phyloP scores from a whole-genome alignment of 1,284 basidiomycete species.

The Anthracocystis walkeri region DNA sequence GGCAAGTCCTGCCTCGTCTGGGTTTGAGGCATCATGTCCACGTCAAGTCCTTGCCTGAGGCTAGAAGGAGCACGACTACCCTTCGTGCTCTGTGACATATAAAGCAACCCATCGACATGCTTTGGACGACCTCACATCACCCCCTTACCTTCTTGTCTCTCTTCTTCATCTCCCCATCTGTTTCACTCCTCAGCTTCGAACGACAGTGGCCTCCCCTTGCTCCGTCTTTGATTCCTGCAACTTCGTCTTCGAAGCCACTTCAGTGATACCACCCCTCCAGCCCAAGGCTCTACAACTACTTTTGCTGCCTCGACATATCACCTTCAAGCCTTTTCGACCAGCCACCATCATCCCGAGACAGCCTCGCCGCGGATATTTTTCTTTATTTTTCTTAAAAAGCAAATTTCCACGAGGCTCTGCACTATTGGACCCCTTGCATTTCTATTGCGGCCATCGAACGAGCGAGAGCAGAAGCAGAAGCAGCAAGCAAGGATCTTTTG shows the following conservation, averaged over 20 bases:
- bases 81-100: not conserved
- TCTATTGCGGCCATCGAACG: slow-evolving; percentile 6
- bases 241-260: too few species aligned
- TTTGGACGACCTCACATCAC: not conserved
- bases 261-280: too few species aligned
- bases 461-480: not conserved
- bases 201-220: not conserved
- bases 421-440: slow-evolving; percentile 43
- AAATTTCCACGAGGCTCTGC: slow-evolving; percentile 17
- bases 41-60: too few species aligned
- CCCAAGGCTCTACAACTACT: too few species aligned
- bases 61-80: too few species aligned
- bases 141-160: slow-evolving; percentile 1
- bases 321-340: too few species aligned
- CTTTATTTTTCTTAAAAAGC: not conserved
- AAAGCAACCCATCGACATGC: not conserved
- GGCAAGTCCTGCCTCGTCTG: too few species aligned
- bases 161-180: too few species aligned
- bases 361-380: not conserved
- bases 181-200: too few species aligned
- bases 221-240: too few species aligned
- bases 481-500: not conserved
- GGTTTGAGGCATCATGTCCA: too few species aligned
- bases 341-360: not conserved
- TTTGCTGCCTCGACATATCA: too few species aligned